Conservation (phyloP, 2,329 filamentous ascomycete species). For the Coniella vitis region DNA sequence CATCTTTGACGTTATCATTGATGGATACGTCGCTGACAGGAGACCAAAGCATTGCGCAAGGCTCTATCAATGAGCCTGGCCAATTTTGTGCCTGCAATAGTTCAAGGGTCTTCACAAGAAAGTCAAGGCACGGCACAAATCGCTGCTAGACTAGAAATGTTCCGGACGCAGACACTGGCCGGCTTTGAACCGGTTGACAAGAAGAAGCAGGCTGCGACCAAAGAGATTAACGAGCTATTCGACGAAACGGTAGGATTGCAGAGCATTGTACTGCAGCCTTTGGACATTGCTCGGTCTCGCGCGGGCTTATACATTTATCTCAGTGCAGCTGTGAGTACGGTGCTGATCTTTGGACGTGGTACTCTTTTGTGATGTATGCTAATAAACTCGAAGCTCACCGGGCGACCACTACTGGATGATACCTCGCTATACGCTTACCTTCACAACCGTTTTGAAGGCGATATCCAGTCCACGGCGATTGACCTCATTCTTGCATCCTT, state of each 20-base stretch:
- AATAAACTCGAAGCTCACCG: slow-evolving; percentile 55
- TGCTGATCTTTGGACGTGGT: not conserved
- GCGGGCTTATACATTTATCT: slow-evolving; percentile 81
- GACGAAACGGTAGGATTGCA: slow-evolving; percentile 51
- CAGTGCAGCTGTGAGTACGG: slow-evolving; percentile 63
- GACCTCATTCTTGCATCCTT: slow-evolving; percentile 86
- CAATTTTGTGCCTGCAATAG: slow-evolving; percentile 48
- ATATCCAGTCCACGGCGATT: slow-evolving; percentile 68
- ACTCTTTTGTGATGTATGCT: not conserved
- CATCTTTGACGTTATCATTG: slow-evolving; percentile 19
- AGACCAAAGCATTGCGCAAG: slow-evolving; percentile 37
- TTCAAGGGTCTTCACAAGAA: slow-evolving; percentile 32
- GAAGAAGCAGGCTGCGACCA: slow-evolving; percentile 41
- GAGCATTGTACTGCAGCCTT: slow-evolving; percentile 51
- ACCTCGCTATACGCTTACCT: slow-evolving; percentile 70
- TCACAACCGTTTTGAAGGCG: slow-evolving; percentile 78
- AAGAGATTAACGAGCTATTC: slow-evolving; percentile 50
- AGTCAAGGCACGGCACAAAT: slow-evolving; percentile 41
- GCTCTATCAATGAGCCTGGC: slow-evolving; percentile 44
- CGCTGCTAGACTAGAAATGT: slow-evolving; percentile 47
- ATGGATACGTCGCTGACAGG: slow-evolving; percentile 3
- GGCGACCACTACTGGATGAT: slow-evolving; percentile 79
- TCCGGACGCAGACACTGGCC: slow-evolving; percentile 50
- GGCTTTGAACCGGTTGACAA: slow-evolving; percentile 48
- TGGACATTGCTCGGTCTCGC: slow-evolving; percentile 67